Evolutionary conservation across 345 rosid genomes (phyloP), one percentile per base, ranked within the genome.

Genomic region (Rhizophora mangle): DNA sequence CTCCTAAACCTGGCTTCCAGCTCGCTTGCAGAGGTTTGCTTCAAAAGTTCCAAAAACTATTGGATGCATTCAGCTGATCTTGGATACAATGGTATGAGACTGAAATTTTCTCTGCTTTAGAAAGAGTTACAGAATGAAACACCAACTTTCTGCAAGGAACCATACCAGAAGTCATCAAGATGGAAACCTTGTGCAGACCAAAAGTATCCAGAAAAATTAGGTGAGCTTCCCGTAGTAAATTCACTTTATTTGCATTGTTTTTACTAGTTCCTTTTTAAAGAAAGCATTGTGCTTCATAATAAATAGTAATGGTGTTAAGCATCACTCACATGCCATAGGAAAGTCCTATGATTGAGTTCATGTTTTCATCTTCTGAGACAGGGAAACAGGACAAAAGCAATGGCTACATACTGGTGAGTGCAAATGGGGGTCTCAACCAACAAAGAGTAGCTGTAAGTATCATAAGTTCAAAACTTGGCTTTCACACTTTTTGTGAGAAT

Each of bases 341-440:
- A 24, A 56, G 64, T 32, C 20, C 43, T 66, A 19, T 66, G 51
- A 60, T 62, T 46, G 53, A 72, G 57, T 57, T 60, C 19, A 65
- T 61, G 29, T 39, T 60, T 54, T 66, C 29, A 43, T 70, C 58
- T 70, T 30, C 21, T 49, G 80, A 59, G 57, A 76, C 81, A 86
- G 91, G 68, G 76, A 85, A 76, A 76, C 74, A 76, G 61, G 76
- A 22, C 2, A 68, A 75, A 62, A 81, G 68, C 51, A 89, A 87
- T 77, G 96, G 98, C 68, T 91, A 88, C 72, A 73, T 89, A 46
- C 64, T 87, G 78, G 88, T 94, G 65, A 91, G 95, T 80, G 96
- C 97, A 47, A 91, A 91, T 71, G 98, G 97, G 13, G 97, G 96
- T 56, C 97, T 94, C 68, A 91, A 94, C 79, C 98, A 94, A 76